A percentile compares a stretch with the other conserved stretches of the same genome.
Evolutionary conservation across 768 basidiomycete genomes (phyloP).

Genomic region (Strobilomyces dryophilus): DNA sequence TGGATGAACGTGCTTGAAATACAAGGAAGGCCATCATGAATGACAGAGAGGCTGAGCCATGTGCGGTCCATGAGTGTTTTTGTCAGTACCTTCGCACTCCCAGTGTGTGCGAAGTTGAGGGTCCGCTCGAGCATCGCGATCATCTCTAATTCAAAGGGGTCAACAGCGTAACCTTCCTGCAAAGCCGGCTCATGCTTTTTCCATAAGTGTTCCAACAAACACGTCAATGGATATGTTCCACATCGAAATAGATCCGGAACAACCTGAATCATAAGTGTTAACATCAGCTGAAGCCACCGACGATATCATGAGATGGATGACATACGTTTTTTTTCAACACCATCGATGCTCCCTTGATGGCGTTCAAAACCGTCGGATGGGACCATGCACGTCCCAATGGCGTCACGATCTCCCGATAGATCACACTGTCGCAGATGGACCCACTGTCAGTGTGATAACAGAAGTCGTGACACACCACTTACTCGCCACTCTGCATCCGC

Average conservation of each 20-base stretch:
- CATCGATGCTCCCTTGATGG: background rate
- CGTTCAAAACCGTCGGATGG: accelerated
- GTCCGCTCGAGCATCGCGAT: background rate
- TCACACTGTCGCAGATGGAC: background rate
- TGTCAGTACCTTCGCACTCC: background rate
- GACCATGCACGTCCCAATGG: background rate
- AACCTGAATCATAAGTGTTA: too few relatives aligned
- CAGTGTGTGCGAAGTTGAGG: background rate
- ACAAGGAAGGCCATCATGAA: conserved; percentile 5
- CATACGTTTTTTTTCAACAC: background rate
- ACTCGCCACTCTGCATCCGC: background rate
- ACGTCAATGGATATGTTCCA: background rate
- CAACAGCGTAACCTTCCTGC: background rate
- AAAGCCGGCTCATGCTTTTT: background rate
- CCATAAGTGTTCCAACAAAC: background rate
- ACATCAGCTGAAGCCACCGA: too few relatives aligned
- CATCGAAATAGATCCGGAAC: background rate
- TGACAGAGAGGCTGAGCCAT: background rate
- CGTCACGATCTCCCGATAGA: background rate
- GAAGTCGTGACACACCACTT: too few relatives aligned
- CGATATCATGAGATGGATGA: too few relatives aligned
- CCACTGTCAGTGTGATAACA: too few relatives aligned
- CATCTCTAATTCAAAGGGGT: background rate
- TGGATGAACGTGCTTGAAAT: background rate
- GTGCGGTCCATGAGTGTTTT: background rate